Conservation (phyloP, 2,329 filamentous ascomycete species). For the Biscogniauxia marginata region DNA sequence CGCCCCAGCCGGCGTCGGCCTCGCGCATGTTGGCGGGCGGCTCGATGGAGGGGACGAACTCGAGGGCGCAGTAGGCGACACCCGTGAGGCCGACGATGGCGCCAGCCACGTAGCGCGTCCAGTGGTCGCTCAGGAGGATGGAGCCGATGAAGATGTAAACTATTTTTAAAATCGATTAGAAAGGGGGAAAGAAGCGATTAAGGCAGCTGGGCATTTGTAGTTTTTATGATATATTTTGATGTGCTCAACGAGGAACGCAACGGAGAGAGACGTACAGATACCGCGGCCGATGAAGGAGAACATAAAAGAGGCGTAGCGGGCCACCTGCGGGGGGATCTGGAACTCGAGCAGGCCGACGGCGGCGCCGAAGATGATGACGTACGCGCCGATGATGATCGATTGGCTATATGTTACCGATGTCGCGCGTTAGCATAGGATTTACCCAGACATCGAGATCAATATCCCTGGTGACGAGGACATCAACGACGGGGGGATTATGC, state of each 20-base stretch:
- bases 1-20: conserved; percentile 72
- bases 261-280: conserved; percentile 66
- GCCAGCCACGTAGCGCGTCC: conserved; percentile 73
- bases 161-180: conserved; percentile 44
- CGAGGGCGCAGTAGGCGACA: conserved; percentile 71
- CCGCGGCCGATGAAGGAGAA: conserved; percentile 97
- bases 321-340: conserved; percentile 88
- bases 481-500: too few relatives aligned
- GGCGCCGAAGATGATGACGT: conserved; percentile 88
- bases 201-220: too few relatives aligned
- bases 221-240: background rate
- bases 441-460: too few relatives aligned
- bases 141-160: conserved; percentile 96
- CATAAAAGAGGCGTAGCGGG: conserved; percentile 93
- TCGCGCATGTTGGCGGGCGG: conserved; percentile 81
- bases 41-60: conserved; percentile 77
- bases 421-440: too few relatives aligned
- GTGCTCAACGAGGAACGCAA: background rate
- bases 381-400: conserved; percentile 75
- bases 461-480: too few relatives aligned
- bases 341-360: conserved; percentile 80
- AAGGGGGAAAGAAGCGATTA: too few relatives aligned
- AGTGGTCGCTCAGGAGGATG: conserved; percentile 69
- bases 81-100: conserved; percentile 76
- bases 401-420: conserved; percentile 60